phyloP scores from a whole-genome alignment of 495 filamentous ascomycete species.

The Annulohypoxylon nitens region DNA sequence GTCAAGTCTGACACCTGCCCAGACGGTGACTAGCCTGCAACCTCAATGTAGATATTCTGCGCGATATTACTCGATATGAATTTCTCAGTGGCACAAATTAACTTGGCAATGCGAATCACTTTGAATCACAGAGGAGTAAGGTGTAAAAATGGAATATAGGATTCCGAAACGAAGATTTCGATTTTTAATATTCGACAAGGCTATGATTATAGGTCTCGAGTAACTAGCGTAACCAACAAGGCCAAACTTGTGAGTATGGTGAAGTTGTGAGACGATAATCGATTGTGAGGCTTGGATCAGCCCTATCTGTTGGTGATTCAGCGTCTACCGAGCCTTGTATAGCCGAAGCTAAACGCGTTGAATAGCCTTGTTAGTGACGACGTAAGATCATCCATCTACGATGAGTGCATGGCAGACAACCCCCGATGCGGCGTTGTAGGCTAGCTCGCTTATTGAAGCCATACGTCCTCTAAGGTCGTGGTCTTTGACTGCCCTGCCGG shows the following conservation, averaged over 20 bases:
- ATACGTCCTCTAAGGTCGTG: conserved; percentile 37
- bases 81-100: conserved; percentile 12
- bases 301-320: conserved; percentile 18
- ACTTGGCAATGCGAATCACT: background rate
- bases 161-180: conserved; percentile 10
- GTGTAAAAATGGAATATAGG: conserved; percentile 14
- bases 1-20: conserved; percentile 4
- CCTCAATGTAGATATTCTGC: conserved; percentile 12
- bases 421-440: conserved; percentile 26
- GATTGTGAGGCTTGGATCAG: conserved; percentile 31
- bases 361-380: conserved; percentile 31
- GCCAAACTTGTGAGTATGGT: background rate
- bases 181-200: conserved; percentile 11
- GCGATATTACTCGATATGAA: conserved; percentile 25
- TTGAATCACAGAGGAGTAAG: conserved; percentile 1
- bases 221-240: conserved; percentile 14
- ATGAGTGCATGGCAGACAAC: conserved; percentile 29
- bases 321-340: conserved; percentile 33
- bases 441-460: conserved; percentile 40
- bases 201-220: conserved; percentile 19
- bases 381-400: conserved; percentile 6
- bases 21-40: background rate
- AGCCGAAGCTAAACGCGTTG: conserved; percentile 44
- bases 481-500: conserved; percentile 14
- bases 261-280: conserved; percentile 23